Conservation (phyloP, 495 filamentous ascomycete genomes). For the Bombardia bombarda region DNA sequence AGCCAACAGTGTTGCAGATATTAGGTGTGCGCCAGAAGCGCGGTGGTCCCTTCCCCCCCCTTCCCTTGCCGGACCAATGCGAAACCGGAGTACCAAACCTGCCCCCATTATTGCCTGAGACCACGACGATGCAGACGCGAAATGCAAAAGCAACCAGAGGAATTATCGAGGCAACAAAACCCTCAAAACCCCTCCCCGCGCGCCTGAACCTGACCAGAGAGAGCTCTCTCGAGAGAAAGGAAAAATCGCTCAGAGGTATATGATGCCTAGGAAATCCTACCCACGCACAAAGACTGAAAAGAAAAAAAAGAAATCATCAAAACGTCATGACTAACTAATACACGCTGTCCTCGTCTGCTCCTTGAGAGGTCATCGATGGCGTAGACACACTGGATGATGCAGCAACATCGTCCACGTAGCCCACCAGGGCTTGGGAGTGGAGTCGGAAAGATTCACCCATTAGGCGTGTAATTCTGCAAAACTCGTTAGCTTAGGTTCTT, state of each 20-base stretch:
- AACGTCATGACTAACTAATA: constrained; percentile 42
- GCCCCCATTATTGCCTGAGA: constrained; percentile 37
- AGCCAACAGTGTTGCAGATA: constrained; percentile 46
- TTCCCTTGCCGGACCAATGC: constrained; percentile 22
- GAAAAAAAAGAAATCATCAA: constrained; percentile 40
- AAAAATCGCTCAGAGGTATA: constrained; percentile 38
- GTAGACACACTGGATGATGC: constrained; percentile 50
- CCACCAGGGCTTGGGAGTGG: constrained; percentile 85
- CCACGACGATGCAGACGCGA: constrained; percentile 34
- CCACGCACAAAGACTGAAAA: constrained; percentile 32
- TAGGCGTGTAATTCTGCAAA: constrained; percentile 79
- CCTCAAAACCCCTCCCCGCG: constrained; percentile 9
- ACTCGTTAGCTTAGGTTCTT: constrained; percentile 36
- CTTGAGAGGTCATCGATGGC: constrained; percentile 54
- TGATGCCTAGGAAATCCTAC: constrained; percentile 37
- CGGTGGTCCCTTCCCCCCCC: constrained; percentile 28
- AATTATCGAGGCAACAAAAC: constrained; percentile 21
- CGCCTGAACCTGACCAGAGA: constrained; percentile 20
- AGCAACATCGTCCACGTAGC: constrained; percentile 77
- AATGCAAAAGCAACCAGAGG: constrained; percentile 18
- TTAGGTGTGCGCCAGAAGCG: constrained; percentile 41
- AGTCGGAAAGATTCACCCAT: constrained; percentile 99
- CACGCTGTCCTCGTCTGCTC: constrained; percentile 52
- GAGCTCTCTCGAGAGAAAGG: constrained; percentile 5
- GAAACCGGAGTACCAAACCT: constrained; percentile 37